Evolutionary conservation across 371 early-diverging fungal genomes (phyloP), one percentile per base, ranked within the genome.

Genomic region (Apophysomyces variabilis): DNA sequence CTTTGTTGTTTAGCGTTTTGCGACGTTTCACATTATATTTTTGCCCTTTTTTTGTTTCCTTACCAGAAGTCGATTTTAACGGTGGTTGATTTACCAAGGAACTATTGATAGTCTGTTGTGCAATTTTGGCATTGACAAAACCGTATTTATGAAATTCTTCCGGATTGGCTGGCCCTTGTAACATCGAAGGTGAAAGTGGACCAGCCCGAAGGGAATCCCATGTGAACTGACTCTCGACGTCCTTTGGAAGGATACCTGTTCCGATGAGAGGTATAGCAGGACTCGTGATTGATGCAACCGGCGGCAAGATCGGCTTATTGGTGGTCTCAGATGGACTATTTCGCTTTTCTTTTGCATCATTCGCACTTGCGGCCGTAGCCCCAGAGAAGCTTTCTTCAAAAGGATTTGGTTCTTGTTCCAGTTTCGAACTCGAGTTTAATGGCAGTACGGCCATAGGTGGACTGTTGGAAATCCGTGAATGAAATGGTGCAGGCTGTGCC

Each of bases 401-500:
- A 21, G 93, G 95, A 79, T 95, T 95, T 18, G 92, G 92, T 64
- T 95, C 95, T 67, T 87, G 80, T 70, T 91, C 89, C 58, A 93
- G 81, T 65, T 93, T 93, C n/a, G 86, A 62, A 38, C 75, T 74
- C 16, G 81, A 64, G 50, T 76, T 76, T 12, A 79, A 60, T 26
- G 76, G 78, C 14, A 76, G 46, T 13, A 73, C 76, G 7, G 78
- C 81, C 76, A 80, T 73, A 16, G 78, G 75, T 11, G 81, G 72
- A 43, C 73, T 73, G 44, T 69, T 66, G 3, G 64, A 47, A n/a
- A 61, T 45, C 46, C 45, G 43, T 21, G 45, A 43, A 21, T 45
- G 61, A 8, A 61, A 46, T 13, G 61, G 45, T 45, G 46, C 45
- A 26, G 46, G 1, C 16, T 61, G 61, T 21, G 45, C 45, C 13